Conservation (phyloP, 345 rosid genomes). For the Cardiospermum halicacabum region DNA sequence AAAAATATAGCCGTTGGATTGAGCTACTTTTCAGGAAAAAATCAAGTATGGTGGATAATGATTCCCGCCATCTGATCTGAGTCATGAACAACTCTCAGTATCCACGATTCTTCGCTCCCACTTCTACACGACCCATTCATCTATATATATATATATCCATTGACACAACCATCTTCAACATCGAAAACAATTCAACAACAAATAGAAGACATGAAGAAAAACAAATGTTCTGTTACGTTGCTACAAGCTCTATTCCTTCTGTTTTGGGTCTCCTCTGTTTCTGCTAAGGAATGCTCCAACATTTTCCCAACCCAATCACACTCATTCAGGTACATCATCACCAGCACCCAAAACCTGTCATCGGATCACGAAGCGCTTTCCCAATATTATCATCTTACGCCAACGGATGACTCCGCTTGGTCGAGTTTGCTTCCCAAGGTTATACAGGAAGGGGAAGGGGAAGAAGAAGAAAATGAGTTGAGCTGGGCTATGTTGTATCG, state of each 20-base stretch:
- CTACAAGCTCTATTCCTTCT: slow-evolving; percentile 9
- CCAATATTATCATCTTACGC: slow-evolving; percentile 41
- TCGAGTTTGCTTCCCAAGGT: slow-evolving; percentile 34
- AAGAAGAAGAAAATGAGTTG: slow-evolving; percentile 36
- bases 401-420: slow-evolving; percentile 43
- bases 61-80: background rate
- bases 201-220: background rate
- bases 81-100: background rate
- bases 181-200: too few relatives aligned
- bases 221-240: slow-evolving; percentile 12
- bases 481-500: slow-evolving; percentile 22
- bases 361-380: slow-evolving; percentile 35
- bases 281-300: slow-evolving; percentile 45
- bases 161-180: too few relatives aligned
- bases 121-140: background rate
- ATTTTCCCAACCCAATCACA: slow-evolving; percentile 36
- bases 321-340: slow-evolving; percentile 30
- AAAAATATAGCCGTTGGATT: background rate
- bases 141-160: background rate
- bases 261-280: slow-evolving; percentile 10
- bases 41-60: background rate
- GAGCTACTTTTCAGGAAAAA: background rate
- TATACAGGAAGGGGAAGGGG: too few relatives aligned
- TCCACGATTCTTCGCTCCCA: background rate
- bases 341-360: slow-evolving; percentile 30